Evolutionary conservation across 2,329 filamentous ascomycete species (phyloP), one percentile per base, ranked within the genome.

Genomic region (Juglanconis juglandina): DNA sequence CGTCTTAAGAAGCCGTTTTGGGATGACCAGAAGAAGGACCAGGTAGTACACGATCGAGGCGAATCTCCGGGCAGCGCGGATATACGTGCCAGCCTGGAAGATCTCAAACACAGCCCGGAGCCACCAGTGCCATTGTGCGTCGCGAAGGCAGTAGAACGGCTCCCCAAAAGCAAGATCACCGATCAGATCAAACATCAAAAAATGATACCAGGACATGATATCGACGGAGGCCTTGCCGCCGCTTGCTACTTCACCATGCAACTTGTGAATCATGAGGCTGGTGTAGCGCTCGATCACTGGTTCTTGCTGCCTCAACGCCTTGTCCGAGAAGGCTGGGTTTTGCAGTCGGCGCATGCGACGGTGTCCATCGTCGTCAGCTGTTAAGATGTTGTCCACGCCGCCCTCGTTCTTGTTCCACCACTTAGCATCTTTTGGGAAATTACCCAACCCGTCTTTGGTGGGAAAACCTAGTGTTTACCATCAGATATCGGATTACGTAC

Each of bases 111-210:
- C 63, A 47, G 63, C 58, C 37, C 53, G 33, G 9, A 69, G 59
- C 65, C 64, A 69, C 34, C 67, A 63, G 56, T 69, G 64, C 59
- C 66, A 66, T 9, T 47, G 48, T 33, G 51, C 53, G 32, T 52
- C 53, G 30, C 61, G 58, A 32, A 69, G 63, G 54, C 64, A 68
- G 53, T 61, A 63, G 46, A 68, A 69, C 10, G 64, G 58, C 55
- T 65, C 50, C 48, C 67, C 67, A 30, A 69, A 69, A 51, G 64
- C 60, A 5, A 69, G 60, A 53, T 68, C 65, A 41, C 66, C 66
- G 37, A 67, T 66, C 37, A 74, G 66, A 63, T 73, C 72, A 63
- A 75, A 73, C 9, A 70, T 67, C 3, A 66, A 46, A 63, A 69
- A 71, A 49, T 69, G 67, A 59, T 56, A 69, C 66, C 69, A 71